A percentile compares a stretch with the other conserved stretches of the same genome.
phyloP scores from a whole-genome alignment of 331 rosid species.

The Telfairia occidentalis region DNA sequence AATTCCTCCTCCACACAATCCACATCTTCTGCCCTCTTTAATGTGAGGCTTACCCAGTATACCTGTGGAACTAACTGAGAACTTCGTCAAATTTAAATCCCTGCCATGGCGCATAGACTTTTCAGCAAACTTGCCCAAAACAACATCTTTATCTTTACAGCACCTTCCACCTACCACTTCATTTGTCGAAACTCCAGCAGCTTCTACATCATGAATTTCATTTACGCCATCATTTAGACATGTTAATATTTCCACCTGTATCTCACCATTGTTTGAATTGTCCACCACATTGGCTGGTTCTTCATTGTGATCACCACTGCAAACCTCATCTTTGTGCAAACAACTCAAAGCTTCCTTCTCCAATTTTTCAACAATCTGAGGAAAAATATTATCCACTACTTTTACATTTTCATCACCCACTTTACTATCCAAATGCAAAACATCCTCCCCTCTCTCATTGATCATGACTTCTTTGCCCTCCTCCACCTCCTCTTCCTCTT shows the following conservation, averaged over 20 bases:
- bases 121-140: constrained; percentile 20
- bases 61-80: constrained; percentile 23
- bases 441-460: constrained; percentile 5
- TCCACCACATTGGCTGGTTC: constrained; percentile 19
- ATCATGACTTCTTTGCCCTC: constrained; percentile 10
- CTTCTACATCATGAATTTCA: constrained; percentile 27
- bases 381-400: constrained; percentile 19
- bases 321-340: constrained; percentile 31
- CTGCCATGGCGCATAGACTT: constrained; percentile 21
- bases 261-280: constrained; percentile 19
- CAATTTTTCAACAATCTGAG: constrained; percentile 15
- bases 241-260: constrained; percentile 33
- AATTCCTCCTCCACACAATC: constrained; percentile 87
- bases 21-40: constrained; percentile 82
- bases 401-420: constrained; percentile 12
- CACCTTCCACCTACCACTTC: constrained; percentile 31
- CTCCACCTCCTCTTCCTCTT: neutral
- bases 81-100: constrained; percentile 19
- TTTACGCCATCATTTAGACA: constrained; percentile 26
- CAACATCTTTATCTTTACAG: constrained; percentile 25
- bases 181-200: constrained; percentile 22
- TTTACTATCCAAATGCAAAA: neutral
- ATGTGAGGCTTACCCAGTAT: constrained; percentile 32
- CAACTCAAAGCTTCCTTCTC: constrained; percentile 19
- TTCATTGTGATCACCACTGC: constrained; percentile 19